A percentile compares a stretch with the other conserved stretches of the same genome.
Evolutionary conservation across 176 grass and related monocot species (phyloP).

Genomic region (Hordeum marinum): DNA sequence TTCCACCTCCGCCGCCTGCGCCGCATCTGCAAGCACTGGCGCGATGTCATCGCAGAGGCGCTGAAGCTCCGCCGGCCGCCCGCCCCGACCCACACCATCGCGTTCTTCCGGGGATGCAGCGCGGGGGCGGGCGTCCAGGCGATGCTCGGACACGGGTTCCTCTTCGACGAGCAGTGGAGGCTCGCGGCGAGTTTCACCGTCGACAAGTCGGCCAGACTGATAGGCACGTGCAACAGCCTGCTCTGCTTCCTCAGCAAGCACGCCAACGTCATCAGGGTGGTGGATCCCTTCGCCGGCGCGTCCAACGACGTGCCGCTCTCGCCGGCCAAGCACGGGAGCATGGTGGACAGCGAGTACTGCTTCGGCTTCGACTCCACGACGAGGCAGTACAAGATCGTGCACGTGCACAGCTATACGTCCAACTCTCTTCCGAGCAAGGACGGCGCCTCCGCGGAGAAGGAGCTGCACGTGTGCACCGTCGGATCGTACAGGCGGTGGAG

Average conservation of each 20-base stretch:
- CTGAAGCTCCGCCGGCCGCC: not conserved
- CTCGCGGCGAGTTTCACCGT: not conserved
- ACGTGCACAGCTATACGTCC: not conserved
- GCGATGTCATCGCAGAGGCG: not conserved
- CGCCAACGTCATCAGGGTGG: not conserved
- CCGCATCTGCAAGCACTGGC: slow-evolving; percentile 4
- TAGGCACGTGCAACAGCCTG: not conserved
- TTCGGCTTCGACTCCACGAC: not conserved
- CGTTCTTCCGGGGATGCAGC: not conserved
- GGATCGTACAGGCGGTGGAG: not conserved
- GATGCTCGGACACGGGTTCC: not conserved
- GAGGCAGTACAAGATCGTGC: not conserved
- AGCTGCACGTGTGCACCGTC: not conserved
- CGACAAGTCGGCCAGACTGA: not conserved
- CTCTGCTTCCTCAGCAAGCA: not conserved
- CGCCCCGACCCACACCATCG: not conserved
- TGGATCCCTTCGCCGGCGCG: not conserved
- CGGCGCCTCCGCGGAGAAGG: not conserved
- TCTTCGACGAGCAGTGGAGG: not conserved
- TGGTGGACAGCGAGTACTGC: not conserved
- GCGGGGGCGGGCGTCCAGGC: not conserved
- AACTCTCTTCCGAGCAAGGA: not conserved
- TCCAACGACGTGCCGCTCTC: not conserved
- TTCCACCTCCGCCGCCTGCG: not conserved
- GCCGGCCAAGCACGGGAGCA: not conserved